Evolutionary conservation across 371 early-diverging fungal genomes (phyloP), one percentile per base, ranked within the genome.

Genomic region (Lichtheimia ornata): DNA sequence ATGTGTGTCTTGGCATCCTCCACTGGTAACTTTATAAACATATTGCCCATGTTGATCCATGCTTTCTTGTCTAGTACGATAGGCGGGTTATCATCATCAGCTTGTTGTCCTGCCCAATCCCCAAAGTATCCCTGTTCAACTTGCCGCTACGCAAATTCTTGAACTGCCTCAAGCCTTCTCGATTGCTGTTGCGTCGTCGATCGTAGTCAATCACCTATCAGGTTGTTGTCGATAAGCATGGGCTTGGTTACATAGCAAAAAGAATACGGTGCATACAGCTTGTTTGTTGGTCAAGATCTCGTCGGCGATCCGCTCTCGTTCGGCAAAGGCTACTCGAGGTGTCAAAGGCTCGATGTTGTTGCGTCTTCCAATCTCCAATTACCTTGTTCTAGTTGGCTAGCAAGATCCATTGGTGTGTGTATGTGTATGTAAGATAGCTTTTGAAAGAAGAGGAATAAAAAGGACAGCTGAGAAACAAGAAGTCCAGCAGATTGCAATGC

Each of bases 31-130:
- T 79, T 80, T 35, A 89, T 63, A 67, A 89, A 89, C 79, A 88
- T 75, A 24, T 89, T 85, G 5, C 89, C 88, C 30, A 85, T 62
- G 56, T 82, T 81, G 45, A 87, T 69, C 89, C 89, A 89, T 20
- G 74, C 56, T 55, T 89, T 89, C 42, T 81, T 81, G n/a, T 81
- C 86, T 67, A 35, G 35, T 35, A 11, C 35, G n/a, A n/a, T n/a
- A 35, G 11, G 35, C 9, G 35, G 11, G 22, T 22, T 22, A 22
- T 35, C 9, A 9, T 35, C 11, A 35, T 35, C 35, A 35, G 11
- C 9, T 5, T 35, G 35, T 35, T 35, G 35, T 9, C 9, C 30
- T 6, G n/a, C n/a, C n/a, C n/a, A n/a, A n/a, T 30, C 2, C 5
- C 27, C 27, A 2, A 30, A 30, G 7, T 59, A 62, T 63, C 59